phyloP scores from a whole-genome alignment of 1,284 basidiomycete genomes.

The Cyathus olla region DNA sequence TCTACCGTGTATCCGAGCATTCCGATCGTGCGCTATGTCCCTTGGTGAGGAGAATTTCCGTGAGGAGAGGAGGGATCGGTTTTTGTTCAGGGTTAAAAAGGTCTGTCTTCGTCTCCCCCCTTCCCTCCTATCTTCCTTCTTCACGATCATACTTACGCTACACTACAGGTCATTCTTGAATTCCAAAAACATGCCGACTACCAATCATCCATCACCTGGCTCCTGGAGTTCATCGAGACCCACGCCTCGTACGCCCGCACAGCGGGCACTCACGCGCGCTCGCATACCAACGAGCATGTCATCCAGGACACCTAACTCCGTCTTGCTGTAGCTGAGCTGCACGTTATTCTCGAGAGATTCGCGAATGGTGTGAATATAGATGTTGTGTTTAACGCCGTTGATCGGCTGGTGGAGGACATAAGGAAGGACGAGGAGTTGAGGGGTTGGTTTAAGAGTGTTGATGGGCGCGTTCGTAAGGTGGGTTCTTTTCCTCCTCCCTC shows the following conservation, averaged over 20 bases:
- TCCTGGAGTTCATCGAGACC: conserved; percentile 78
- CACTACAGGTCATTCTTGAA: conserved; percentile 87
- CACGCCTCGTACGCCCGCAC: conserved; percentile 78
- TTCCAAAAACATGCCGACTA: conserved; percentile 95
- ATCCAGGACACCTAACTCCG: conserved; percentile 69
- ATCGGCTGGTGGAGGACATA: conserved; percentile 83
- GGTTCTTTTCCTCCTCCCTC: conserved; percentile 14
- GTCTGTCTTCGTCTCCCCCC: conserved; percentile 32
- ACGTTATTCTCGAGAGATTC: conserved; percentile 81
- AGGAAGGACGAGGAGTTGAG: conserved; percentile 82
- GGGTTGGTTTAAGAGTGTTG: conserved; percentile 81
- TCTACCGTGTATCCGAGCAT: conserved; percentile 59
- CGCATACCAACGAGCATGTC: conserved; percentile 21
- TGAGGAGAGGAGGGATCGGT: conserved; percentile 86
- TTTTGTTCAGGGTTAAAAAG: conserved; percentile 86
- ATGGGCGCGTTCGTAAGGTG: conserved; percentile 78
- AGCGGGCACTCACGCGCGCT: conserved; percentile 55
- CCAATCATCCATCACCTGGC: conserved; percentile 85
- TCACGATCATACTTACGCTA: conserved; percentile 28
- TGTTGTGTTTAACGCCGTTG: conserved; percentile 69
- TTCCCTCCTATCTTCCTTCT: conserved; percentile 8
- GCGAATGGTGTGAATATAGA: not conserved
- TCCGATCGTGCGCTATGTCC: conserved; percentile 69
- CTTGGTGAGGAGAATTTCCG: conserved; percentile 88
- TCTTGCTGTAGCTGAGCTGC: conserved; percentile 73